phyloP scores from a whole-genome alignment of 441 rosid species.

The Aleurites moluccanus region DNA sequence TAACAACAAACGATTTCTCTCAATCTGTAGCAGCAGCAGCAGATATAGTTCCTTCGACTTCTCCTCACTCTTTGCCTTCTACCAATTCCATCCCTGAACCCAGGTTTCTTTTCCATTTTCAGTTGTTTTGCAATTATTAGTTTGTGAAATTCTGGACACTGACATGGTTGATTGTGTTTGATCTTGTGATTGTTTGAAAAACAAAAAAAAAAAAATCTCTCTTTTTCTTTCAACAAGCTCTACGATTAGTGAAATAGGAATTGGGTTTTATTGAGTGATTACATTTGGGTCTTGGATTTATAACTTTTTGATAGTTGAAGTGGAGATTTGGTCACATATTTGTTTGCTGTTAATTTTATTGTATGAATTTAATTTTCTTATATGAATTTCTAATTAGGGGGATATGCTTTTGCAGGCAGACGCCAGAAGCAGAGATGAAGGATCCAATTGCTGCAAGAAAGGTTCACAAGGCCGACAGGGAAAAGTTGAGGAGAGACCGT shows the following conservation, averaged over 20 bases:
- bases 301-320: neutral
- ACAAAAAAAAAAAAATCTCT: neutral
- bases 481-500: conserved; percentile 70
- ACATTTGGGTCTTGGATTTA: neutral
- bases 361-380: too few relatives aligned
- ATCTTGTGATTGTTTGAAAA: neutral
- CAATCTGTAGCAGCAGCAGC: neutral
- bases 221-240: neutral
- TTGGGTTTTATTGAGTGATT: conserved; percentile 3
- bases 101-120: conserved; percentile 20
- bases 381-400: neutral
- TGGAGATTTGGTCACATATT: neutral
- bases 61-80: neutral
- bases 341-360: too few relatives aligned
- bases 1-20: conserved; percentile 12
- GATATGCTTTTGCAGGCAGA: conserved; percentile 28
- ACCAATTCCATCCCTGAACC: conserved; percentile 22
- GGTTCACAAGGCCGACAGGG: conserved; percentile 71
- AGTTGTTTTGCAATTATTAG: neutral
- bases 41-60: conserved; percentile 8
- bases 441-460: conserved; percentile 53
- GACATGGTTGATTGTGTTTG: neutral
- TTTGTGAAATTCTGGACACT: neutral
- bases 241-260: neutral
- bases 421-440: conserved; percentile 39